These are phyloP conservation scores for Wickerhamomyces queroliae DNA, from an alignment of 805 yeast genomes.

Conservation along the genomic window DNA sequence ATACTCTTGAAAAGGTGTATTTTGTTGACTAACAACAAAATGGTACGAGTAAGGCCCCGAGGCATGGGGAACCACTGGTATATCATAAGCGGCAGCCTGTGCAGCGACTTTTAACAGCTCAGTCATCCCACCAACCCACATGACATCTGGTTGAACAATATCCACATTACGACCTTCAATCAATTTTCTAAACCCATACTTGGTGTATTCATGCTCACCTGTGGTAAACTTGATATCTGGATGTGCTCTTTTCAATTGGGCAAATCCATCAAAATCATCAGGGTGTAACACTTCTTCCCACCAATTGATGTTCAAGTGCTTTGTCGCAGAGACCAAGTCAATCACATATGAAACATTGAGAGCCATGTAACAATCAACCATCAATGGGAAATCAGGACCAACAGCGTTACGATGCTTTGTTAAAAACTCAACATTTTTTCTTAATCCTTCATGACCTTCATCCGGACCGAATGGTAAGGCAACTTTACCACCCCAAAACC, in stretches of 20 bases:
- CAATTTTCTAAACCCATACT: slow-evolving; percentile 44
- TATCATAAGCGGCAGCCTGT: slow-evolving; percentile 47
- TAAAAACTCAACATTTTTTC: slow-evolving; percentile 40
- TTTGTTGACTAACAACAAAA: slow-evolving; percentile 41
- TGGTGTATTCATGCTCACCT: slow-evolving; percentile 48
- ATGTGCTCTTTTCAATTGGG: slow-evolving; percentile 38
- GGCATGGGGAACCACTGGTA: slow-evolving; percentile 49
- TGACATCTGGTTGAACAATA: slow-evolving; percentile 45
- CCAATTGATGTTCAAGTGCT: slow-evolving; percentile 45
- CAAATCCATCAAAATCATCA: slow-evolving; percentile 45
- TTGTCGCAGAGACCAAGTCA: slow-evolving; percentile 37
- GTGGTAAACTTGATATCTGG: slow-evolving; percentile 45
- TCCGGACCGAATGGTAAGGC: slow-evolving; percentile 46
- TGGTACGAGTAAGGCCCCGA: slow-evolving; percentile 50
- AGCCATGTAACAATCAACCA: slow-evolving; percentile 51
- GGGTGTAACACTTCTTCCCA: slow-evolving; percentile 48
- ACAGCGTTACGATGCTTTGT: slow-evolving; percentile 37
- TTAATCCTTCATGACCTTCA: slow-evolving; percentile 41
- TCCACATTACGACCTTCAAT: slow-evolving; percentile 44
- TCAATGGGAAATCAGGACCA: slow-evolving; percentile 47
- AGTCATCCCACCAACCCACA: slow-evolving; percentile 51
- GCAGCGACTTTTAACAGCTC: slow-evolving; percentile 40
- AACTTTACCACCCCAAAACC: slow-evolving; percentile 50
- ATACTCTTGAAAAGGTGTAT: slow-evolving; percentile 49
- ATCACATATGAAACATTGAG: slow-evolving; percentile 42